Evolutionary conservation across 805 yeast species (phyloP), one percentile per base, ranked within the genome.

Genomic region (Metschnikowia aberdeeniae): DNA sequence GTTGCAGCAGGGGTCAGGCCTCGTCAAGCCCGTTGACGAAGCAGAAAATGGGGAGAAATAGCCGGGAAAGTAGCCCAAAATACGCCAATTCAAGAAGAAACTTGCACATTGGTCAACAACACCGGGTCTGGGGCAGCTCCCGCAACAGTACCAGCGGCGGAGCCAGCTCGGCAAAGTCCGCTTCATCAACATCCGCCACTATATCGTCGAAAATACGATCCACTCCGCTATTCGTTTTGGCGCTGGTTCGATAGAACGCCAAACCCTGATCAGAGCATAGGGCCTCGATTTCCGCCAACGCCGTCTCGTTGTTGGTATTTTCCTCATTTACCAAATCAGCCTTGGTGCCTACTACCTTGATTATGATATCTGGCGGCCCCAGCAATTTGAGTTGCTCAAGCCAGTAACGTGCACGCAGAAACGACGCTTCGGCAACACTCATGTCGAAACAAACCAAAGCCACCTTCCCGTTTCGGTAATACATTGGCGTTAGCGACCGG

Each of bases 391-490:
- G 73, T 67, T 93, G 97, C 45, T 84, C 82, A n/a, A 88, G 80
- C 99, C 99, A 93, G 46, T 80, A 80, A 57, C 84, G 80, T 0
- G 97, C 97, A 47, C 87, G 79, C 20, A 73, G 76, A 55, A 92
- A 78, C 17, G 76, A 68, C 8, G 55, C 58, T 7, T 52, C 54
- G 4, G 61, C 51, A 38, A 56, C 84, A 1, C 86, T 81, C 42
- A 90, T 62, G 60, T 93, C 98, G 61, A 85, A 92, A 19, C 95
- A 95, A 0, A 93, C 85, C 20, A 93, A 73, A 0, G 98, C 98
- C 20, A 60, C 62, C 44, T 58, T 61, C 46, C 75, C 73, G 49
- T 69, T 69, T 29, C 76, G 54, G 52, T 71, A 71, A 52, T 71
- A 71, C 75, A 71, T 71, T 3, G 76, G 76, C 1, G 76, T 71